A percentile compares a stretch with the other conserved stretches of the same genome.
These are phyloP conservation scores for Pogostemon cablin DNA, from an alignment of 257 asterid genomes.

Conservation along the genomic window DNA sequence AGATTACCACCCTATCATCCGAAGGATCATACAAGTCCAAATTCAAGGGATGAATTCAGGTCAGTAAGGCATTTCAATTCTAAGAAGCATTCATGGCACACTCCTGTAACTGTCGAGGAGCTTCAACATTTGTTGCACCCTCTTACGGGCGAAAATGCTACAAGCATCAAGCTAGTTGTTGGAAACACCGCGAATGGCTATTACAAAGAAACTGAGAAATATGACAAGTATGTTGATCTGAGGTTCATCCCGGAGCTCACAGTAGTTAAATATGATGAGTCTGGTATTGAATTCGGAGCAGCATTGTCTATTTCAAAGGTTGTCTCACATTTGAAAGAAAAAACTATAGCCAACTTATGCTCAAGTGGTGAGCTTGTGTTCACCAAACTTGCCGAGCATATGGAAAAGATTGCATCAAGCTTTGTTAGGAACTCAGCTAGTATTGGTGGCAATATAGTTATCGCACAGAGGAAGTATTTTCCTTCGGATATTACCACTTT, in stretches of 20 bases:
- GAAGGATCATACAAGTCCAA: conserved; percentile 11
- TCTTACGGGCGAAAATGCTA: neutral
- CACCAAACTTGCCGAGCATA: conserved; percentile 27
- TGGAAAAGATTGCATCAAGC: conserved; percentile 32
- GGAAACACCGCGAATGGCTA: conserved; percentile 29
- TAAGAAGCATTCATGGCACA: conserved; percentile 22
- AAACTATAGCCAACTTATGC: conserved; percentile 1
- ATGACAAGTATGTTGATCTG: conserved; percentile 28
- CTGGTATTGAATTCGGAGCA: conserved; percentile 30
- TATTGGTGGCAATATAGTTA: conserved; percentile 32
- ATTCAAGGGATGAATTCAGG: conserved; percentile 7
- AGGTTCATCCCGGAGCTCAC: conserved; percentile 32
- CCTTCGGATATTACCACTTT: conserved; percentile 32
- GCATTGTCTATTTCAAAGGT: conserved; percentile 32
- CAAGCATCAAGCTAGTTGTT: conserved; percentile 16
- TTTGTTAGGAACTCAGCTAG: conserved; percentile 32
- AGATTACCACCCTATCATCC: conserved; percentile 21
- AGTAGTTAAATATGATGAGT: conserved; percentile 19
- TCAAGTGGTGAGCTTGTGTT: conserved; percentile 20
- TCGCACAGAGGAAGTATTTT: conserved; percentile 30
- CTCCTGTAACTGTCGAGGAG: conserved; percentile 27
- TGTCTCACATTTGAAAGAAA: conserved; percentile 19
- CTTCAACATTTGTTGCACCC: conserved; percentile 14
- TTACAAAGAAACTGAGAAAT: conserved; percentile 19
- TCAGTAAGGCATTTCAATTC: conserved; percentile 22